Percentiles rank a stretch among this genome's conserved stretches.
Conservation (phyloP, 768 basidiomycete species). For the Auricularia auricula-judae region DNA sequence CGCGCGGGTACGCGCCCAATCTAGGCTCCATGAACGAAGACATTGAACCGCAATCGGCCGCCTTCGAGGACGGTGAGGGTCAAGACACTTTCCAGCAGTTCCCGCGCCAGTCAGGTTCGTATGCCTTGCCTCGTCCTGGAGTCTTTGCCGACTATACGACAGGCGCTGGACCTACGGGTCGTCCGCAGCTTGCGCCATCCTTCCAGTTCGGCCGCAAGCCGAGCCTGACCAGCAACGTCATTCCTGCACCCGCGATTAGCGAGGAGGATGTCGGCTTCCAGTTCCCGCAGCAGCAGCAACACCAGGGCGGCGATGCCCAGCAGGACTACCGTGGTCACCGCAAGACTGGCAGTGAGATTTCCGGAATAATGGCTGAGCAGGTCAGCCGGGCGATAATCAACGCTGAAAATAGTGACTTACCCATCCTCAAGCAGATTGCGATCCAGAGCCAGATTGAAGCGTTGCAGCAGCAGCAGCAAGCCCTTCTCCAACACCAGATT, state of each 20-base stretch:
- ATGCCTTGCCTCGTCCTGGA: constrained; percentile 82
- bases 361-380: constrained; percentile 93
- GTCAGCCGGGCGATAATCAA: constrained; percentile 26
- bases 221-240: constrained; percentile 39
- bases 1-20: constrained; percentile 19
- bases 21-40: constrained; percentile 80
- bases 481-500: constrained; percentile 80
- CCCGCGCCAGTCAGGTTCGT: constrained; percentile 43
- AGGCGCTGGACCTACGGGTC: constrained; percentile 62
- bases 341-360: constrained; percentile 61
- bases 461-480: constrained; percentile 83
- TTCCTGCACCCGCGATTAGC: constrained; percentile 52
- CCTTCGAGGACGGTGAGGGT: constrained; percentile 74
- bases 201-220: constrained; percentile 78
- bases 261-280: constrained; percentile 78
- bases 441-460: constrained; percentile 85
- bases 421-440: constrained; percentile 47
- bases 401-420: not conserved
- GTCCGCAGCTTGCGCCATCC: constrained; percentile 81
- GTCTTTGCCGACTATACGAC: constrained; percentile 63
- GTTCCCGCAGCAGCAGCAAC: constrained; percentile 62
- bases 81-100: constrained; percentile 61
- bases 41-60: constrained; percentile 31
- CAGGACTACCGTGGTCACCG: constrained; percentile 38
- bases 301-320: constrained; percentile 16